Base-by-base conservation (phyloP, 2,329 filamentous ascomycete genomes). In the Cercospora citrullina region DNA sequence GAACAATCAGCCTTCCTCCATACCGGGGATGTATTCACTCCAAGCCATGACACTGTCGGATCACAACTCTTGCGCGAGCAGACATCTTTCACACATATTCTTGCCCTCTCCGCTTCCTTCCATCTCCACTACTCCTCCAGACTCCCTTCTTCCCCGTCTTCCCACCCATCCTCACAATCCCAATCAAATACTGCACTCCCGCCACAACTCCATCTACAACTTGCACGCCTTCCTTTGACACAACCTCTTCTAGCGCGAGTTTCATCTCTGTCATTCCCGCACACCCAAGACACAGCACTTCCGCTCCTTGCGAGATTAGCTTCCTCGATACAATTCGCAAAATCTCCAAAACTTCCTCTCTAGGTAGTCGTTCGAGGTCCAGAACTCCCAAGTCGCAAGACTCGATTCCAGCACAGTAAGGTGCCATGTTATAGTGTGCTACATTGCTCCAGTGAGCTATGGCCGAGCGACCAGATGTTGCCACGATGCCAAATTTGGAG, bases 201-300 rank as follows among this genome's bases (percentile, higher is more conserved):
- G 82, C 80, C 28, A 81, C 79, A 0, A 86, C 84, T 0, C 84
- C 83, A 76, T 86, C 84, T 28, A 86, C 78, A 7, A 86, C 82
- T 73, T 84, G 83, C 33, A 83, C 80, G 1, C 69, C 70, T 57
- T 80, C 78, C 31, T 79, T 76, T 0, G 79, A 79, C 0, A 86
- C 84, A 0, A 80, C 82, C 30, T 82, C 76, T 69, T 85, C 82
- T 51, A 84, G 82, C 4, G 80, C 81, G 26, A 74, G 63, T 63
- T 81, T 81, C 77, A 85, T 75, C 48, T 80, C 81, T 9, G 80
- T 80, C 84, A 86, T 85, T 0, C 83, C 83, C 16, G 83, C 83
- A 71, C 83, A 85, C 0, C 83, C 83, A 28, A 85, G 71, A 5
- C 80, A 75, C 21, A 84, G 66, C 3, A 80, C 79, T 68, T 84